A percentile compares a stretch with the other conserved stretches of the same genome.
Conservation (phyloP, 73 alveolate species). For the Stentor coeruleus region DNA sequence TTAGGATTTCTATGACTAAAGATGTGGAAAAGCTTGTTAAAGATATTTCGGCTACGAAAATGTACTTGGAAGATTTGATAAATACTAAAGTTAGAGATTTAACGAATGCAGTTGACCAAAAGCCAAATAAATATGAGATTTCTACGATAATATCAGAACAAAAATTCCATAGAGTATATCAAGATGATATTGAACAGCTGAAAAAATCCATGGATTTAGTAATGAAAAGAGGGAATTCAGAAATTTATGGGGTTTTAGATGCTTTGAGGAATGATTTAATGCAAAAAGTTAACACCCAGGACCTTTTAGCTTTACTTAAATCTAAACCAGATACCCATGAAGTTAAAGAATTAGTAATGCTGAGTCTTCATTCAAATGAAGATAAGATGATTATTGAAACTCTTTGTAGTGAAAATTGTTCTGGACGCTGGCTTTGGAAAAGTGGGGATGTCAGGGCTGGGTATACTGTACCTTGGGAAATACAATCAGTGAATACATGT, state of each 20-base stretch:
- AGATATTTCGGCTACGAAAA: not conserved
- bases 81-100: not conserved
- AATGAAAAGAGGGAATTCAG: not conserved
- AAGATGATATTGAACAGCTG: not conserved
- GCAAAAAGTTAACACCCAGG: not conserved
- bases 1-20: not conserved
- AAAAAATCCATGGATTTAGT: not conserved
- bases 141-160: not conserved
- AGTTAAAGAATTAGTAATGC: not conserved
- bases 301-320: not conserved
- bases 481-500: conserved; percentile 84
- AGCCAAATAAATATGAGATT: not conserved
- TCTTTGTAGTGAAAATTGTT: conserved; percentile 80
- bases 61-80: not conserved
- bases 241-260: not conserved
- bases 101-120: not conserved
- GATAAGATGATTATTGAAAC: conserved; percentile 82
- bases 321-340: not conserved
- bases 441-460: conserved; percentile 79
- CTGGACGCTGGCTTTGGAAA: conserved; percentile 96
- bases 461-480: conserved; percentile 91
- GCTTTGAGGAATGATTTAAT: not conserved
- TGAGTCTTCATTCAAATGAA: conserved; percentile 61
- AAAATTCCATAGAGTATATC: not conserved
- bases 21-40: not conserved